Evolutionary conservation across 2,329 filamentous ascomycete genomes (phyloP), one percentile per base, ranked within the genome.

Genomic region (Zasmidium cellare): DNA sequence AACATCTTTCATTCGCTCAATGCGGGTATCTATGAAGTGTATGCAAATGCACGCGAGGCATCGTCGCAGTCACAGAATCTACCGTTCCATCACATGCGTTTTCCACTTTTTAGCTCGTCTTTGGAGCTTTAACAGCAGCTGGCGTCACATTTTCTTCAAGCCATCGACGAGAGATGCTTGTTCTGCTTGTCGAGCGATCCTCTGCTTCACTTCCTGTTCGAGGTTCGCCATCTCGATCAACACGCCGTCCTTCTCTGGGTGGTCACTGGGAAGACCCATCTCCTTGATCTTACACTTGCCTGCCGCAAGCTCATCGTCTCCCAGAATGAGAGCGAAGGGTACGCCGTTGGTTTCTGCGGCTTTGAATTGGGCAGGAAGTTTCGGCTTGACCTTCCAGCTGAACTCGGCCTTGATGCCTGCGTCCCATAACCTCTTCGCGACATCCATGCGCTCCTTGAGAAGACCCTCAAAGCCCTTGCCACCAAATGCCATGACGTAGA

Each of bases 401-500:
- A 94, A 96, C 74, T 97, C 92, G 57, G 92, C 88, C 80, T 92
- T 96, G 77, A 97, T 87, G 19, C 91, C 92, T 7, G 89, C 91
- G 66, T 91, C 87, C 91, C 93, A 96, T 51, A 97, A 80, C 64
- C 81, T 81, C 64, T 86, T 83, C 58, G 88, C 87, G 38, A 97
- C 83, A 23, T 86, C 80, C 86, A 97, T 92, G 64, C 93, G 88
- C 79, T 97, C 89, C 65, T 87, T 86, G 55, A 96, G 77, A 63
- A 96, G 80, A 47, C 91, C 91, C 16, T 83, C 88, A 74, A 92
- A 93, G 19, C 87, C 89, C 76, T 92, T 93, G 53, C 90, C 89
- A 54, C 91, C 92, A 70, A 97, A 92, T 0, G 92, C 92, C 92
- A 97, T 97, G 69, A 97, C 89, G 75, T 87, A 97, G 47, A 92